Percentiles rank a stretch among this genome's conserved stretches.
phyloP scores from a whole-genome alignment of 73 alveolate genomes.

The Tetrahymena malaccensis region DNA sequence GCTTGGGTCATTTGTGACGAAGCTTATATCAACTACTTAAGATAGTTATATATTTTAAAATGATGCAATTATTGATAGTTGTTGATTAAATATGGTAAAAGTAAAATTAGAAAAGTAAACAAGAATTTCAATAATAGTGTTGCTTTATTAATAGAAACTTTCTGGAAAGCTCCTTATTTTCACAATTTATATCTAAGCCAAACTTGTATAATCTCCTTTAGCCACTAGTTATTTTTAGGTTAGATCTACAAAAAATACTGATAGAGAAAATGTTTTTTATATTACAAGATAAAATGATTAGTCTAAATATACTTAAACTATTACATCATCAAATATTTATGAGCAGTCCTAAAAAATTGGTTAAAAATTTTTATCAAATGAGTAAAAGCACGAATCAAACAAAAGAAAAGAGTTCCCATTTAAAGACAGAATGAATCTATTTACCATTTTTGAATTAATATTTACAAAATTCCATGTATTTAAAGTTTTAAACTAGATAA shows the following conservation, averaged over 20 bases:
- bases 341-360: background rate
- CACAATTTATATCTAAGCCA: background rate
- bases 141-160: background rate
- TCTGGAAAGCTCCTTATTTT: background rate
- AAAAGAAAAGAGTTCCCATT: background rate
- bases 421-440: background rate
- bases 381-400: background rate
- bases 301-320: background rate
- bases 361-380: background rate
- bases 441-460: background rate
- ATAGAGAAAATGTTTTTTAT: background rate
- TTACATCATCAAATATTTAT: background rate
- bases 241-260: background rate
- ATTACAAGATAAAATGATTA: background rate
- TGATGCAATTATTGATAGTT: background rate
- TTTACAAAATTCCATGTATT: background rate
- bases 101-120: background rate
- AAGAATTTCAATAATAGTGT: background rate
- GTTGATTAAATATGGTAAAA: too few species aligned
- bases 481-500: too few species aligned
- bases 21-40: background rate
- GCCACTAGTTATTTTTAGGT: too few species aligned
- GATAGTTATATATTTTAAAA: background rate
- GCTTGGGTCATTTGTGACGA: background rate
- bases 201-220: too few species aligned